Evolutionary conservation across 129 eudicot genomes (phyloP).

Genomic region (Logfia minima): DNA sequence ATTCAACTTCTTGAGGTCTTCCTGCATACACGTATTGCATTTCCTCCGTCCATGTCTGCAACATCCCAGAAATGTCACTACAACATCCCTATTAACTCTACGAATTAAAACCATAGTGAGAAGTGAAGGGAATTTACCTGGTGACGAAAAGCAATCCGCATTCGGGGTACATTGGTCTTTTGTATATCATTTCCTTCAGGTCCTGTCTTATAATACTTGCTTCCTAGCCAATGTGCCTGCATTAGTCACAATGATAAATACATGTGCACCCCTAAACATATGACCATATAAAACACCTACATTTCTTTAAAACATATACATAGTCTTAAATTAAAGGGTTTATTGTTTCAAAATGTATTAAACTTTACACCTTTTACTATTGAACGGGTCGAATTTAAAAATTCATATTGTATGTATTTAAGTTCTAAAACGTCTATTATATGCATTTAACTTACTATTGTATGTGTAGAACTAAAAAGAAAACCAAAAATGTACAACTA

Average conservation of each 20-base stretch:
- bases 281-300: too few relatives aligned
- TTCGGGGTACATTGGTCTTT: constrained; percentile 79
- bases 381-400: too few relatives aligned
- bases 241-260: background rate
- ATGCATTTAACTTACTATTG: background rate
- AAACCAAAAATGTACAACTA: too few relatives aligned
- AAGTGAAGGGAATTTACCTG: constrained; percentile 47
- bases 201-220: constrained; percentile 62
- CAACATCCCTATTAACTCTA: too few relatives aligned
- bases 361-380: too few relatives aligned
- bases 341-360: too few relatives aligned
- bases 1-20: constrained; percentile 69
- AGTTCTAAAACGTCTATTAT: too few relatives aligned
- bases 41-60: constrained; percentile 95
- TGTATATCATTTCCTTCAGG: constrained; percentile 91
- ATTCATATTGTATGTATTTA: background rate
- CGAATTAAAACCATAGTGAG: too few relatives aligned
- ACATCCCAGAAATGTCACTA: constrained; percentile 4
- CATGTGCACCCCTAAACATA: background rate
- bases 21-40: constrained; percentile 83
- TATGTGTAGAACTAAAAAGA: too few relatives aligned
- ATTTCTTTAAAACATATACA: too few relatives aligned
- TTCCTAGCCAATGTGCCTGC: constrained; percentile 91
- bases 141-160: constrained; percentile 79
- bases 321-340: too few relatives aligned